Evolutionary conservation across 202 grass and related monocot genomes (phyloP), one percentile per base, ranked within the genome.

Genomic region (Saccharum hybrid): DNA sequence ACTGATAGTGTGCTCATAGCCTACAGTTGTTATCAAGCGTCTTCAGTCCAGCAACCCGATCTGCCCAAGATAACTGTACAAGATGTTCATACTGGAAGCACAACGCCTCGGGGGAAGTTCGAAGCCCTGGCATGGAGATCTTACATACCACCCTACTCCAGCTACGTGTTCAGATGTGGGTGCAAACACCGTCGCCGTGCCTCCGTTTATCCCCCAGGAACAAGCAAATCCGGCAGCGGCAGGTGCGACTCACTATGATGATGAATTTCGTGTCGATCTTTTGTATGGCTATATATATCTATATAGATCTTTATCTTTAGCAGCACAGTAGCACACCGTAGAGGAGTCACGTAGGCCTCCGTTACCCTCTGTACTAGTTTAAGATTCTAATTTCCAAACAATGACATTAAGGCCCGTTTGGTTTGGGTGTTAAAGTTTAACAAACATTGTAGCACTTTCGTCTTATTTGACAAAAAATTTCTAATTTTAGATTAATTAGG

Each of bases 101-200:
- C 10, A 68, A 41, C 4, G 2, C 45, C 66, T 42, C 59, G 21
- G 26, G 86, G 86, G 6, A 73, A 48, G 23, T 78, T 88, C 19
- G 80, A 88, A 22, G 66, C 31, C 14, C 54, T 83, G 8, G 45
- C 43, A 7, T 78, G 80, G 80, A 78, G 21, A 21, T 88, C 86
- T 5, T 57, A 37, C 54, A 87, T 87, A 77, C 85, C 85, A 2
- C 85, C 85, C 1, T 82, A 66, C 79, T 68, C 70, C 11, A 87
- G 8, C 79, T 81, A 82, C 72, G 0, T 82, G 33, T 42, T 77
- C 56, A 82, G 64, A 26, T 82, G 85, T 48, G 75, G 57, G 65
- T 82, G 66, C 41, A 72, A 43, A 77, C 78, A 5, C 49, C 11
- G 6, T 10, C 34, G 3, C 39, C 40, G 4, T 6, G 0, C 30